Evolutionary conservation across 176 grass and related monocot species (phyloP).

Genomic region (Zizania latifolia): DNA sequence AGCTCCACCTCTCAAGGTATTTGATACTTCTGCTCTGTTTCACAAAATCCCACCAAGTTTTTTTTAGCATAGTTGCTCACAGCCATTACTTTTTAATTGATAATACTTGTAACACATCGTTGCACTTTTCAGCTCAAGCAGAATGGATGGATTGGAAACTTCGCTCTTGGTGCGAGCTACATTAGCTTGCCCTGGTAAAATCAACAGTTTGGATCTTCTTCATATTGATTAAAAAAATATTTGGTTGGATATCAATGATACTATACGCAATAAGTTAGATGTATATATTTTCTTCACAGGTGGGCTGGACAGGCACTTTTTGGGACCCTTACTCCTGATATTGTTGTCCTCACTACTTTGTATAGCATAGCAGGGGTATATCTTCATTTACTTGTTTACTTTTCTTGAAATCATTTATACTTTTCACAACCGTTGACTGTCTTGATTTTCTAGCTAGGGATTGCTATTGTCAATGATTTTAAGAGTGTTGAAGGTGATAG

Average conservation of each 20-base stretch:
- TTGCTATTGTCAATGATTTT: slow-evolving; percentile 80
- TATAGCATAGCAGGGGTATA: slow-evolving; percentile 92
- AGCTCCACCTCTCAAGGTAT: slow-evolving; percentile 92
- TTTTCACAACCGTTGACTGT: neutral
- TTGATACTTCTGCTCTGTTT: slow-evolving; percentile 20
- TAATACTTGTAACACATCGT: neutral
- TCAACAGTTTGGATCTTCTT: neutral
- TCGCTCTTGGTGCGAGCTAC: slow-evolving; percentile 92
- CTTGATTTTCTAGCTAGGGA: slow-evolving; percentile 45
- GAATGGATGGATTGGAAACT: slow-evolving; percentile 99
- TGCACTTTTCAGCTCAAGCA: slow-evolving; percentile 64
- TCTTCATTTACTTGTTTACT: slow-evolving; percentile 17
- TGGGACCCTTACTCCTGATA: slow-evolving; percentile 92
- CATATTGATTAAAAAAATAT: slow-evolving; percentile 4
- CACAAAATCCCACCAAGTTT: neutral
- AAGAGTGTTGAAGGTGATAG: slow-evolving; percentile 77
- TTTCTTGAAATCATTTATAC: slow-evolving; percentile 14
- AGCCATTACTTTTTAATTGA: neutral
- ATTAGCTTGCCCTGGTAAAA: slow-evolving; percentile 89
- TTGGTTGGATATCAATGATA: slow-evolving; percentile 4
- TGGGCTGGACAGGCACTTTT: slow-evolving; percentile 97
- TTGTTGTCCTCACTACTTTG: slow-evolving; percentile 76
- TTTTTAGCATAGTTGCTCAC: slow-evolving; percentile 21
- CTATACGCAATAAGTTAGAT: slow-evolving; percentile 18
- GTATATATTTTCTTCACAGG: slow-evolving; percentile 48